These are phyloP conservation scores for Chlamydomonas schloesseri DNA, from an alignment of 139 green algal species.

Conservation along the genomic window DNA sequence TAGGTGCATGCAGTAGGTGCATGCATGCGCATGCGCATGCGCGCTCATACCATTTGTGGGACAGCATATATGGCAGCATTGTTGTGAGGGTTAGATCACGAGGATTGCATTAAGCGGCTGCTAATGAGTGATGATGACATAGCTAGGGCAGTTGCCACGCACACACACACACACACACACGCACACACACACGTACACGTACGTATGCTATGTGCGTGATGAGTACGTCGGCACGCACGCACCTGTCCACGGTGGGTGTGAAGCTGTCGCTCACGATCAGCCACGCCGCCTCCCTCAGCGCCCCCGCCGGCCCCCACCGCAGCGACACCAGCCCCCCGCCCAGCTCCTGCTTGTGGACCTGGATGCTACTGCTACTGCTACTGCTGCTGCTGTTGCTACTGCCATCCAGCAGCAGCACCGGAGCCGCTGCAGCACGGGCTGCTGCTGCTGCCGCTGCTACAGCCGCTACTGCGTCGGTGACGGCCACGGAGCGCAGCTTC, in stretches of 20 bases:
- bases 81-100: too few species aligned
- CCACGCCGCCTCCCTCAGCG: not conserved
- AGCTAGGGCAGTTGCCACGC: too few species aligned
- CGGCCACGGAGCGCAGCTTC: slow-evolving; percentile 41
- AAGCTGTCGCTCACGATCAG: slow-evolving; percentile 38
- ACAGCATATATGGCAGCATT: too few species aligned
- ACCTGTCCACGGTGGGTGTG: slow-evolving; percentile 12
- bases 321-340: slow-evolving; percentile 24
- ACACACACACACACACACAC: not conserved
- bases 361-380: not conserved
- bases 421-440: not conserved
- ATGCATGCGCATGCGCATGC: too few species aligned
- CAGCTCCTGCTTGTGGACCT: slow-evolving; percentile 18
- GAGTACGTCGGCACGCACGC: too few species aligned
- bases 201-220: too few species aligned
- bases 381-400: too few species aligned
- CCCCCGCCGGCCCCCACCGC: not conserved
- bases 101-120: too few species aligned
- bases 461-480: slow-evolving; percentile 4
- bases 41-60: too few species aligned
- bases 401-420: too few species aligned
- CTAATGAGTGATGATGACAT: too few species aligned
- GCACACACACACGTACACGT: not conserved
- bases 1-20: too few species aligned
- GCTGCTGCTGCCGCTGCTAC: not conserved